phyloP scores from a whole-genome alignment of 2,329 filamentous ascomycete genomes.

The Aspergillus proliferans region DNA sequence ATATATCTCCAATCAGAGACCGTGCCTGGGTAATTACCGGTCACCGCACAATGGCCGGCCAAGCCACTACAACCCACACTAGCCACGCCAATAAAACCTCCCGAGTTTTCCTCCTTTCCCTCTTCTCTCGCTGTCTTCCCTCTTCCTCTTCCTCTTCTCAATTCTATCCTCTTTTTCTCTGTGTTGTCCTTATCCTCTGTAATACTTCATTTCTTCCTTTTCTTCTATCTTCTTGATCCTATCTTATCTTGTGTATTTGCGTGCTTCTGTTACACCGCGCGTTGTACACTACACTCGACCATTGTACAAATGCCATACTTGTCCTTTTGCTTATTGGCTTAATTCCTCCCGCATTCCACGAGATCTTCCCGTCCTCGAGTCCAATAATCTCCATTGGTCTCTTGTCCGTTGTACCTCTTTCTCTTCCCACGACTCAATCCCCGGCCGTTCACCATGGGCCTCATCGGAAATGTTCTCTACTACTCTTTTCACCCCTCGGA shows the following conservation, averaged over 20 bases:
- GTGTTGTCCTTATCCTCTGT: slow-evolving; percentile 2
- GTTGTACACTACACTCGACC: neutral
- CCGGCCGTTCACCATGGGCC: slow-evolving; percentile 29
- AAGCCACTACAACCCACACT: neutral
- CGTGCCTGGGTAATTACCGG: neutral
- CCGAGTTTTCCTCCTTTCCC: slow-evolving; percentile 3
- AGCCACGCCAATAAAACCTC: neutral
- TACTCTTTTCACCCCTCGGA: slow-evolving; percentile 69
- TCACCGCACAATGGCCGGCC: neutral
- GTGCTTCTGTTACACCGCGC: neutral
- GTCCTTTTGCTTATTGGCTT: slow-evolving; percentile 8
- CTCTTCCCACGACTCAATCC: neutral
- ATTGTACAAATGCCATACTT: slow-evolving; percentile 5
- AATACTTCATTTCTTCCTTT: neutral
- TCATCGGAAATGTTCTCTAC: slow-evolving; percentile 55
- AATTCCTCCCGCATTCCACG: neutral
- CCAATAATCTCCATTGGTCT: neutral
- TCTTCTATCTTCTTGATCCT: slow-evolving; percentile 2
- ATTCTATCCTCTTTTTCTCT: neutral
- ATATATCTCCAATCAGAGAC: neutral
- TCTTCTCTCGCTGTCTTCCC: slow-evolving; percentile 3
- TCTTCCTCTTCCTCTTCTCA: slow-evolving; percentile 2
- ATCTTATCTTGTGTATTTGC: neutral
- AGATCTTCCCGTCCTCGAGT: neutral
- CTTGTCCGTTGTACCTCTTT: neutral